Conservation (phyloP, 179 eudicot genomes). For the Silene vulgaris region DNA sequence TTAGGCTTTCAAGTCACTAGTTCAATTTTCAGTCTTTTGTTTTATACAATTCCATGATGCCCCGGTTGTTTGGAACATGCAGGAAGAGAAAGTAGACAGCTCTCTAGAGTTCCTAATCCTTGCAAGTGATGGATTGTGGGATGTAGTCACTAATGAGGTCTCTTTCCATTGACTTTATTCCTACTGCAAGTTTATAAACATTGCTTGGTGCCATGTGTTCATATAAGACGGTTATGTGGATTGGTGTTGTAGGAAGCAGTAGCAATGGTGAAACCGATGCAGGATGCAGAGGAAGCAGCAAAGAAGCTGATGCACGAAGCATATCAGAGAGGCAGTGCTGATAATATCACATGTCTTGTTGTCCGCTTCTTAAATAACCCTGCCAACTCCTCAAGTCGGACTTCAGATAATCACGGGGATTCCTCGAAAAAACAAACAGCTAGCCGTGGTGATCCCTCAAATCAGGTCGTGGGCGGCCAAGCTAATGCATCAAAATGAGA, state of each 20-base stretch:
- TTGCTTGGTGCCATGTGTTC: conserved; percentile 1
- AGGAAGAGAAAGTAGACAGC: conserved; percentile 86
- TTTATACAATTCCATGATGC: neutral
- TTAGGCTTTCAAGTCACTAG: neutral
- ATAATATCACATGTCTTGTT: conserved; percentile 79
- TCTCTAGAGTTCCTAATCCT: conserved; percentile 93
- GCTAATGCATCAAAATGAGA: conserved; percentile 21
- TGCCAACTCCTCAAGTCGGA: conserved; percentile 21
- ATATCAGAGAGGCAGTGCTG: conserved; percentile 87
- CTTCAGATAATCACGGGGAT: conserved; percentile 21
- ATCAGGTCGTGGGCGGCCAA: conserved; percentile 14
- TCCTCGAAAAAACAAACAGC: conserved; percentile 16
- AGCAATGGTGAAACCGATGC: conserved; percentile 69
- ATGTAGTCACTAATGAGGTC: conserved; percentile 90
- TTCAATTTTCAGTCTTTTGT: neutral
- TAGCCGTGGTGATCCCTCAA: conserved; percentile 19
- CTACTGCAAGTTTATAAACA: neutral
- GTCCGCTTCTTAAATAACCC: conserved; percentile 58
- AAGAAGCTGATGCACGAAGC: conserved; percentile 91
- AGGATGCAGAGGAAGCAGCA: conserved; percentile 86
- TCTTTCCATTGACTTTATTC: neutral
- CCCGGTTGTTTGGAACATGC: conserved; percentile 15
- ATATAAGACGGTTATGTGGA: neutral
- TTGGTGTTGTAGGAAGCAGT: conserved; percentile 68
- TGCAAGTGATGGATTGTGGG: conserved; percentile 98